These are phyloP conservation scores for Myxozyma neotropica DNA, from an alignment of 805 yeast species.

Conservation along the genomic window DNA sequence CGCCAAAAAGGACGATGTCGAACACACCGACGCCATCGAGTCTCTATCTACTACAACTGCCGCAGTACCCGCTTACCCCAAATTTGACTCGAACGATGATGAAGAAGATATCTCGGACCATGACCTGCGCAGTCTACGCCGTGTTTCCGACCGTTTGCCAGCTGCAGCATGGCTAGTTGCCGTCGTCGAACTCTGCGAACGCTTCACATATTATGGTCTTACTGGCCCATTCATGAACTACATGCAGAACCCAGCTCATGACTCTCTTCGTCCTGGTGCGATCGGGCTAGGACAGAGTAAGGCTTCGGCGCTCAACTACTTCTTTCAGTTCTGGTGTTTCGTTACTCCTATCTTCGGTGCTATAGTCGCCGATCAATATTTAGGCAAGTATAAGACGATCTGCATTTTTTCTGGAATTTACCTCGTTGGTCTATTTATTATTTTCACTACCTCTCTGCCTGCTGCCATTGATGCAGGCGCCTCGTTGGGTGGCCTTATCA, in stretches of 20 bases:
- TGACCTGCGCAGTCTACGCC: slow-evolving; percentile 55
- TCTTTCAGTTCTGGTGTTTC: slow-evolving; percentile 82
- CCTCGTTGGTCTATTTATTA: slow-evolving; percentile 61
- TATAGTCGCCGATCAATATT: slow-evolving; percentile 69
- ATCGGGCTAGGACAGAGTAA: slow-evolving; percentile 61
- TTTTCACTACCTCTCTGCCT: slow-evolving; percentile 72
- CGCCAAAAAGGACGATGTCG: slow-evolving; percentile 3
- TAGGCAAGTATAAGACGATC: slow-evolving; percentile 74
- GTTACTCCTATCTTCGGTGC: slow-evolving; percentile 80
- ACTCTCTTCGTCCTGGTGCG: slow-evolving; percentile 54
- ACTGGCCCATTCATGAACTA: slow-evolving; percentile 77
- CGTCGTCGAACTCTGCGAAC: slow-evolving; percentile 75
- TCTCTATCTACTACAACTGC: background rate
- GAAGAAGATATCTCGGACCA: slow-evolving; percentile 52
- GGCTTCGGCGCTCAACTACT: slow-evolving; percentile 72
- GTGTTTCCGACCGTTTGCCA: slow-evolving; percentile 57
- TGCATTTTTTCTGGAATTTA: slow-evolving; percentile 61
- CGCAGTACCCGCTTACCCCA: background rate
- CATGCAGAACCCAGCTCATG: slow-evolving; percentile 57
- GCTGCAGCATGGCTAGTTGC: slow-evolving; percentile 64
- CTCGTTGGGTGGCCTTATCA: slow-evolving; percentile 64
- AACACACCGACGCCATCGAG: background rate
- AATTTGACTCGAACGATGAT: slow-evolving; percentile 4
- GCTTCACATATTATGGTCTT: slow-evolving; percentile 79
- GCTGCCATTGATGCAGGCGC: slow-evolving; percentile 52